Conservation (phyloP, 495 filamentous ascomycete species). For the Penicillium alfredii region DNA sequence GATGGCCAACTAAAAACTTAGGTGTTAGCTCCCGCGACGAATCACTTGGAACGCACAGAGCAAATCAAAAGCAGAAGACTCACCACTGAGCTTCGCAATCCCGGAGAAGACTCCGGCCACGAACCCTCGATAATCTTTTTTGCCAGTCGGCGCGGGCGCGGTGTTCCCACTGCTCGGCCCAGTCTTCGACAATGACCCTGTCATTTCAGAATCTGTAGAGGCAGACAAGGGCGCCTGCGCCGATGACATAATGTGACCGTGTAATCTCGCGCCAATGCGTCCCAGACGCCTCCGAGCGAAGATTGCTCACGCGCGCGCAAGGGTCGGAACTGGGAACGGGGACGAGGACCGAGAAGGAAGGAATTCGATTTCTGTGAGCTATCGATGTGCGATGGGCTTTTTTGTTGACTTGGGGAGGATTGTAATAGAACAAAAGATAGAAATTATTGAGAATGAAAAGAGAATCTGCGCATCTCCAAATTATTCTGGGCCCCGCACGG, state of each 20-base stretch:
- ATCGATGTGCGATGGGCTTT: no score
- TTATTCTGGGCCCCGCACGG: conserved; percentile 24
- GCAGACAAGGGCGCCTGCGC: conserved; percentile 19
- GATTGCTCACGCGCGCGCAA: conserved; percentile 6
- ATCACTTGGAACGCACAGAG: neutral
- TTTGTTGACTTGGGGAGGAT: no score
- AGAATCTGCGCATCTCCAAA: conserved; percentile 10
- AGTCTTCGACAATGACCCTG: neutral
- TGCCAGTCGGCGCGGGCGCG: conserved; percentile 16
- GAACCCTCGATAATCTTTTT: conserved; percentile 77
- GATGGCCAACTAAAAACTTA: conserved; percentile 53
- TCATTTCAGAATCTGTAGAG: conserved; percentile 1
- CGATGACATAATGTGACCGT: conserved; percentile 20
- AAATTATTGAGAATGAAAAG: conserved; percentile 10
- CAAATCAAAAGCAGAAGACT: conserved; percentile 14
- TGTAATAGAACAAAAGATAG: neutral
- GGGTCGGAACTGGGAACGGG: neutral
- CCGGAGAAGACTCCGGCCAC: conserved; percentile 92
- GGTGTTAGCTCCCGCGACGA: conserved; percentile 15
- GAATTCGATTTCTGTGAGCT: no score
- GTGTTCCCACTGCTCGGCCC: conserved; percentile 4
- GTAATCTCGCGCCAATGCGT: conserved; percentile 1
- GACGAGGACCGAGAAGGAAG: neutral
- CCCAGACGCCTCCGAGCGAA: neutral
- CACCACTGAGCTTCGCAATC: conserved; percentile 83